phyloP scores from a whole-genome alignment of 1,139 yeast genomes.

The Lodderomyces theae region DNA sequence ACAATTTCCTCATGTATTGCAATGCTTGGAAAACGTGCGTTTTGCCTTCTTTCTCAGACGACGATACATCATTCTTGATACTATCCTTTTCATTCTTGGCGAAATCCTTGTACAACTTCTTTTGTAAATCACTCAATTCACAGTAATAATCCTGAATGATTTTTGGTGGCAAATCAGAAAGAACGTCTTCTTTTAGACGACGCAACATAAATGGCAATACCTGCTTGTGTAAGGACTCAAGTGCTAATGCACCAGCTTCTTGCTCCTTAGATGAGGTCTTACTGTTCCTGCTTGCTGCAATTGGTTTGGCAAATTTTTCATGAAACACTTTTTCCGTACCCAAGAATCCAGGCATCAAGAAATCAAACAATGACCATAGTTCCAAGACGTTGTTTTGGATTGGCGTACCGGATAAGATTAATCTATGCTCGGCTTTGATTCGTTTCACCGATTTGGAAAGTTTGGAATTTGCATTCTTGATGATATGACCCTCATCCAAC shows the following conservation, averaged over 20 bases:
- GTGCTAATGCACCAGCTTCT: slow-evolving; percentile 94
- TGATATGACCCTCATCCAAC: slow-evolving; percentile 96
- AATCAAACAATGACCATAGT: slow-evolving; percentile 95
- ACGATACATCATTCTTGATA: slow-evolving; percentile 60
- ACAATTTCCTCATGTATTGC: slow-evolving; percentile 94
- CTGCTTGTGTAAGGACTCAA: slow-evolving; percentile 94
- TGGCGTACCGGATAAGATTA: slow-evolving; percentile 94
- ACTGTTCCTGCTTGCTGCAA: slow-evolving; percentile 88
- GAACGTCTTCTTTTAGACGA: slow-evolving; percentile 92
- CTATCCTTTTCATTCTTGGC: slow-evolving; percentile 79
- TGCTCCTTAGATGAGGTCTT: slow-evolving; percentile 92
- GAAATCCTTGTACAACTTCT: slow-evolving; percentile 82
- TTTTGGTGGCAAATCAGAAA: slow-evolving; percentile 95
- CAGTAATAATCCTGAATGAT: slow-evolving; percentile 98
- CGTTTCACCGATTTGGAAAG: slow-evolving; percentile 84
- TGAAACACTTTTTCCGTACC: slow-evolving; percentile 95
- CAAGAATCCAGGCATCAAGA: slow-evolving; percentile 96
- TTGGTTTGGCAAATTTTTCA: slow-evolving; percentile 95
- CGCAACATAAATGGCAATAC: slow-evolving; percentile 95
- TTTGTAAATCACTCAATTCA: slow-evolving; percentile 88
- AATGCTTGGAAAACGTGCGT: slow-evolving; percentile 97
- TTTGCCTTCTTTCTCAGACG: slow-evolving; percentile 53
- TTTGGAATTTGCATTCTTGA: slow-evolving; percentile 87
- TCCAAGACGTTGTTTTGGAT: slow-evolving; percentile 96
- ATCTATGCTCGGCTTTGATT: slow-evolving; percentile 80